phyloP scores from a whole-genome alignment of 148 eudicot species.

The Polygonum aviculare region DNA sequence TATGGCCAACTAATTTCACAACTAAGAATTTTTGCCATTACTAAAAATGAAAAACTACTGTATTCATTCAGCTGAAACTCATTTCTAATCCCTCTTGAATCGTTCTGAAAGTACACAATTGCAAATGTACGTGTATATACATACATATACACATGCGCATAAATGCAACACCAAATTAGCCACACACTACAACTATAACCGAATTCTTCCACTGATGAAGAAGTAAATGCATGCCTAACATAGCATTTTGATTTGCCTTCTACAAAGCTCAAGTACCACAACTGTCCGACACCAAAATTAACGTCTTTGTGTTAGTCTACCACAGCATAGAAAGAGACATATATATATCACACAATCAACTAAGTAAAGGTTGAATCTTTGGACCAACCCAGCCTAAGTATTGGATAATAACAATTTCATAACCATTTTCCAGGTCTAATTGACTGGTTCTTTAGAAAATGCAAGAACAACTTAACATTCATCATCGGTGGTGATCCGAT shows the following conservation, averaged over 20 bases:
- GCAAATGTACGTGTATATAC: not conserved
- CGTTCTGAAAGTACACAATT: not conserved
- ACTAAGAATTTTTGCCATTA: no score
- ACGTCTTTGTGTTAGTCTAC: not conserved
- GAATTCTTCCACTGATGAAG: not conserved
- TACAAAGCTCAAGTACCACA: conserved; percentile 83
- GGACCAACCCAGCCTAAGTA: not conserved
- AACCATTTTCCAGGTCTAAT: not conserved
- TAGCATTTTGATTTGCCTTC: not conserved
- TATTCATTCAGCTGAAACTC: no score
- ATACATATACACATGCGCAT: no score
- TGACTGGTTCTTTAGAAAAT: not conserved
- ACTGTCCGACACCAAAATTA: conserved; percentile 28
- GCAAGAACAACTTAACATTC: conserved; percentile 53
- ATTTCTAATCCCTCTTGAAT: no score
- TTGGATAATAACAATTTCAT: not conserved
- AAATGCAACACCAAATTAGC: no score
- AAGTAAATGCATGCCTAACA: not conserved
- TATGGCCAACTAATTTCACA: no score
- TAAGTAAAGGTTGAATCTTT: not conserved
- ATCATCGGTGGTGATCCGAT: conserved; percentile 40
- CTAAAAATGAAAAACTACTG: no score
- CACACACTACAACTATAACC: not conserved
- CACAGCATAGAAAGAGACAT: not conserved
- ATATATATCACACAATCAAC: not conserved